A percentile compares a stretch with the other conserved stretches of the same genome.
Conservation (phyloP, 305 asterid species). For the Fraxinus greggii region DNA sequence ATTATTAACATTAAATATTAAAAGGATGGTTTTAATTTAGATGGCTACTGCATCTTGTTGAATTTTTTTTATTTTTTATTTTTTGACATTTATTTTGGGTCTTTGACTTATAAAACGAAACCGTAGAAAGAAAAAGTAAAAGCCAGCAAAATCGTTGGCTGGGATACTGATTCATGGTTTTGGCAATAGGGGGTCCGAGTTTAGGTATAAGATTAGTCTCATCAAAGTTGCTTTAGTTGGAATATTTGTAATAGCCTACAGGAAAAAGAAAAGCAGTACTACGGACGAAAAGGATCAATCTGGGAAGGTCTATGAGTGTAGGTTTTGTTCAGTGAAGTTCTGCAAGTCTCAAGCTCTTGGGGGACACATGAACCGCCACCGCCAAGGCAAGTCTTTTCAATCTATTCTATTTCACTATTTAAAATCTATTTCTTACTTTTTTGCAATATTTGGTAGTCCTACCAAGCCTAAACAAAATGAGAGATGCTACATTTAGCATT, state of each 20-base stretch:
- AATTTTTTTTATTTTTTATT: not conserved
- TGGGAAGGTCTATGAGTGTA: slow-evolving; percentile 85
- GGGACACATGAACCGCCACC: slow-evolving; percentile 99
- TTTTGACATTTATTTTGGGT: slow-evolving; percentile 6
- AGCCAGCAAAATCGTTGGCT: slow-evolving; percentile 22
- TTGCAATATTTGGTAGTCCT: too few species aligned
- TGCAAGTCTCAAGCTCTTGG: slow-evolving; percentile 99
- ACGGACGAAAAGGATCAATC: slow-evolving; percentile 44
- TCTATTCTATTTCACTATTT: not conserved
- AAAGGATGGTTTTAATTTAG: not conserved
- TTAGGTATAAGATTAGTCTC: slow-evolving; percentile 42
- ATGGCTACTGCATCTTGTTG: not conserved
- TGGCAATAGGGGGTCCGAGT: slow-evolving; percentile 13
- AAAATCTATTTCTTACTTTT: too few species aligned
- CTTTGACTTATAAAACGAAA: slow-evolving; percentile 30
- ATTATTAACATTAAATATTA: too few species aligned
- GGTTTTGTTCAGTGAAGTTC: slow-evolving; percentile 97
- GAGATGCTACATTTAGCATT: too few species aligned
- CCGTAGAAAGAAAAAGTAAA: slow-evolving; percentile 26
- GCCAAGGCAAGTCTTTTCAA: slow-evolving; percentile 59
- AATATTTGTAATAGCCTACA: slow-evolving; percentile 33
- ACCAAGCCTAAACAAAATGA: too few species aligned
- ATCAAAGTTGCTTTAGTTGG: slow-evolving; percentile 53
- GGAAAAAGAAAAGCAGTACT: slow-evolving; percentile 79
- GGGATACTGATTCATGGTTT: slow-evolving; percentile 7